Evolutionary conservation across 2,329 filamentous ascomycete species (phyloP).

Genomic region (Fusarium irregulare): DNA sequence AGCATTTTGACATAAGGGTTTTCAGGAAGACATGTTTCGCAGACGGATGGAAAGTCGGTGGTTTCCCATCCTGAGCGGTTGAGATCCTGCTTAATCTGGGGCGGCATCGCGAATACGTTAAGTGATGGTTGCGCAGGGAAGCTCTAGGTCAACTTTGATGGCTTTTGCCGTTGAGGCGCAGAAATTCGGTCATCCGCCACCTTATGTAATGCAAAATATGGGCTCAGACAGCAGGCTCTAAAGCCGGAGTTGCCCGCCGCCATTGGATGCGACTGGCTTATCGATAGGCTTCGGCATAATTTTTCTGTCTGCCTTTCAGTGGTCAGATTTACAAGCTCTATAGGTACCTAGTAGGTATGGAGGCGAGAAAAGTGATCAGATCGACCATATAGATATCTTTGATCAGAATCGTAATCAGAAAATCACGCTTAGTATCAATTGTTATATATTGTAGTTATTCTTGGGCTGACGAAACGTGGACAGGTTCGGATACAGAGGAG

Average conservation of each 20-base stretch:
- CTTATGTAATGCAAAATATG: conserved; percentile 41
- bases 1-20: conserved; percentile 99
- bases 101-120: conserved; percentile 69
- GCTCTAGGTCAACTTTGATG: conserved; percentile 31
- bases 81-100: conserved; percentile 95
- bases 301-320: background rate
- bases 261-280: conserved; percentile 36
- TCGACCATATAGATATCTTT: background rate
- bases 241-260: conserved; percentile 34
- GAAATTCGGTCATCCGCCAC: conserved; percentile 45
- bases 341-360: too few species aligned
- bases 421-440: background rate
- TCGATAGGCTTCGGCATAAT: conserved; percentile 41
- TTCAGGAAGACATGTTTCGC: conserved; percentile 92
- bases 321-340: background rate
- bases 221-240: conserved; percentile 12
- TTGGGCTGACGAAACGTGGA: background rate
- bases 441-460: background rate
- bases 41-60: conserved; percentile 88
- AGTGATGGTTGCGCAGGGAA: conserved; percentile 36
- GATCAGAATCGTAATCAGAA: background rate
- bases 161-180: conserved; percentile 43
- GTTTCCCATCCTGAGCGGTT: conserved; percentile 97
- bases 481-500: background rate
- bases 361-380: background rate